Conservation (phyloP, 1,284 basidiomycete species). For the Chalciporus sp. region DNA sequence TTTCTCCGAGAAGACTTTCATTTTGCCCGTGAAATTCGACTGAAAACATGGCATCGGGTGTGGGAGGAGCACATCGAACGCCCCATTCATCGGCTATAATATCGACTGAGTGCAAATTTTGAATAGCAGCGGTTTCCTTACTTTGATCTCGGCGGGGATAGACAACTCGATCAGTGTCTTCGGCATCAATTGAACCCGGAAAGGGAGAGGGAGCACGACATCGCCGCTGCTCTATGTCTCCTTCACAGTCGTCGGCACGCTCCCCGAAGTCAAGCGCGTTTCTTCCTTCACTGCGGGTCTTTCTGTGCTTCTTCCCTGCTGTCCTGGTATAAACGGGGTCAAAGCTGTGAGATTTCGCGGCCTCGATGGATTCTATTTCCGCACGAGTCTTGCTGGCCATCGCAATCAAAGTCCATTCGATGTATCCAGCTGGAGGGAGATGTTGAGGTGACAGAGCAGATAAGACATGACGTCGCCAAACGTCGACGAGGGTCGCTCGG, state of each 20-base stretch:
- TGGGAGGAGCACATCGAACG: conserved; percentile 18
- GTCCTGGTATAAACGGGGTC: conserved; percentile 1
- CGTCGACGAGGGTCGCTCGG: conserved; percentile 74
- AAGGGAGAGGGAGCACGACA: conserved; percentile 30
- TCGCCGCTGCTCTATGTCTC: conserved; percentile 9
- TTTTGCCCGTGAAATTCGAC: conserved; percentile 28
- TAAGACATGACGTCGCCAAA: conserved; percentile 70
- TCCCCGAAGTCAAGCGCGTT: conserved; percentile 34
- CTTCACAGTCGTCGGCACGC: conserved; percentile 14
- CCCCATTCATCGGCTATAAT: conserved; percentile 34
- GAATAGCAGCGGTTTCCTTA: conserved; percentile 7
- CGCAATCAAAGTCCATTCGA: conserved; percentile 28
- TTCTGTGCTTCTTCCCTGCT: conserved; percentile 17
- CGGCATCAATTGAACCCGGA: conserved; percentile 7
- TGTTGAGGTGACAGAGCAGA: conserved; percentile 43
- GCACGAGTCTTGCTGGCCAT: conserved; percentile 18
- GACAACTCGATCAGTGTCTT: conserved; percentile 29
- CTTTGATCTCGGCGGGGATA: conserved; percentile 31
- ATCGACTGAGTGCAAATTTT: conserved; percentile 11
- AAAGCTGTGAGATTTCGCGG: conserved; percentile 1
- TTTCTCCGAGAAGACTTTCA: conserved; percentile 29
- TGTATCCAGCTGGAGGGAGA: conserved; percentile 30
- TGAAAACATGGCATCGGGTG: conserved; percentile 25
- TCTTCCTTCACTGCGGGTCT: conserved; percentile 30
- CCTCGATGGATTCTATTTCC: conserved; percentile 23